Evolutionary conservation across 345 rosid genomes (phyloP), one percentile per base, ranked within the genome.

Genomic region (Durio zibethinus): DNA sequence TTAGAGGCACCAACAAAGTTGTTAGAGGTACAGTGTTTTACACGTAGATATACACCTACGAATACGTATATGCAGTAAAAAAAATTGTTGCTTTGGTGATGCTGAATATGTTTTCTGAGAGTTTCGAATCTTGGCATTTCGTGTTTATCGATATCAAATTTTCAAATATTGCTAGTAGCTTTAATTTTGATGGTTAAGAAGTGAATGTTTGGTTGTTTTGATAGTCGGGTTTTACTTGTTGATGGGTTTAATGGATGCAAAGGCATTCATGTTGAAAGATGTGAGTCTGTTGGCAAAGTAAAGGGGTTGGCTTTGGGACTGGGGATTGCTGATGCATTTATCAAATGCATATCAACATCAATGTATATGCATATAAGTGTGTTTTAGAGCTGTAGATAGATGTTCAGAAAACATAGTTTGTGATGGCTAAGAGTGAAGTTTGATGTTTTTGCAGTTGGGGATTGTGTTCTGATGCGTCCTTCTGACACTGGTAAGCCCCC

Each of bases 391-490:
- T 20, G 64, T 42, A 27, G 42, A 27, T 52, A 4, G 29, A 21
- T 74, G 33, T 16, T 76, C 4, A 43, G 57, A 20, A 35, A 75
- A 2, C 60, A 38, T 61, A 10, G 43, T 15, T 74, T 74, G 18
- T 64, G 48, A 47, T 66, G 50, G 16, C 77, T 33, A 68, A 73
- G 54, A 33, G 56, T 70, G 73, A 23, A 60, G 27, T 76, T 33
- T 23, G 47, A 71, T 71, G 48, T 73, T 82, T 57, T 78, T 80
- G 79, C 78, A 91, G 98, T 64, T 25, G 92, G 91, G 0, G 98
- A 94, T 84, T 91, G 94, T 78, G 97, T 94, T 67, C 82, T 94
- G 73, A 90, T 94, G 97, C 90, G 97, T 47, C 97, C 97, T 35
- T 84, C 91, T 2, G 93, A 91, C 77, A 86, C 87, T 15, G 88